These are phyloP conservation scores for Epichloe uncinata DNA, from an alignment of 2,329 filamentous ascomycete genomes.

Conservation along the genomic window DNA sequence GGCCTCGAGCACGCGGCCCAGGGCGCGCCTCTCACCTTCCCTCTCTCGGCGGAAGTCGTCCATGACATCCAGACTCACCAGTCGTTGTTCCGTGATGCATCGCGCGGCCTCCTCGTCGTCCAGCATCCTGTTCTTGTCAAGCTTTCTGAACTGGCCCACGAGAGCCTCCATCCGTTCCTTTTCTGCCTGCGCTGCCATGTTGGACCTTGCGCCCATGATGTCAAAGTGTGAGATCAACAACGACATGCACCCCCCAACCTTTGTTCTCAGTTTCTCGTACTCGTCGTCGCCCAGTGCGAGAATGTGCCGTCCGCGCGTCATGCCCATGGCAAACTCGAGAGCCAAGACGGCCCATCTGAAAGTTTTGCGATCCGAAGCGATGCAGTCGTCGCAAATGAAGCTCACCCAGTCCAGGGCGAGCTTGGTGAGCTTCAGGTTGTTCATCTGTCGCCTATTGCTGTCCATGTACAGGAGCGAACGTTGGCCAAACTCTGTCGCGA, in stretches of 20 bases:
- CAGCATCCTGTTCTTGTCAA: slow-evolving; percentile 59
- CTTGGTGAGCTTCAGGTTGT: slow-evolving; percentile 88
- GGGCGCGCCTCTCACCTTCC: slow-evolving; percentile 71
- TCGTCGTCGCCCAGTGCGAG: slow-evolving; percentile 81
- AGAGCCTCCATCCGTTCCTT: slow-evolving; percentile 76
- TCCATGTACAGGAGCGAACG: slow-evolving; percentile 93
- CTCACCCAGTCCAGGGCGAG: slow-evolving; percentile 93
- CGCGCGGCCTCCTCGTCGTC: slow-evolving; percentile 78
- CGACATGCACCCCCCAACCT: slow-evolving; percentile 95
- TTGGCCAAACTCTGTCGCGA: slow-evolving; percentile 97
- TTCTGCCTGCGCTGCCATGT: slow-evolving; percentile 84
- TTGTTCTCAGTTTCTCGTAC: slow-evolving; percentile 67
- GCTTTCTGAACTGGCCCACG: slow-evolving; percentile 58
- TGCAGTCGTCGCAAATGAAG: slow-evolving; percentile 95
- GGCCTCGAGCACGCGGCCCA: slow-evolving; percentile 84
- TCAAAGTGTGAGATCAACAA: slow-evolving; percentile 96
- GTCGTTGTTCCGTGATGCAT: slow-evolving; percentile 61
- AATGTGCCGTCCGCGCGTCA: slow-evolving; percentile 89
- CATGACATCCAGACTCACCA: slow-evolving; percentile 59
- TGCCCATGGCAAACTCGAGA: slow-evolving; percentile 92
- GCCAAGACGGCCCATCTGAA: slow-evolving; percentile 96
- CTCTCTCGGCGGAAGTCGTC: slow-evolving; percentile 68
- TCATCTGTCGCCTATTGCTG: slow-evolving; percentile 88
- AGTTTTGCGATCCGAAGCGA: slow-evolving; percentile 85
- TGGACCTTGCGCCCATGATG: slow-evolving; percentile 94